Base-by-base conservation (phyloP, 2,329 filamentous ascomycete genomes). In the Phialemoniopsis sp. region DNA sequence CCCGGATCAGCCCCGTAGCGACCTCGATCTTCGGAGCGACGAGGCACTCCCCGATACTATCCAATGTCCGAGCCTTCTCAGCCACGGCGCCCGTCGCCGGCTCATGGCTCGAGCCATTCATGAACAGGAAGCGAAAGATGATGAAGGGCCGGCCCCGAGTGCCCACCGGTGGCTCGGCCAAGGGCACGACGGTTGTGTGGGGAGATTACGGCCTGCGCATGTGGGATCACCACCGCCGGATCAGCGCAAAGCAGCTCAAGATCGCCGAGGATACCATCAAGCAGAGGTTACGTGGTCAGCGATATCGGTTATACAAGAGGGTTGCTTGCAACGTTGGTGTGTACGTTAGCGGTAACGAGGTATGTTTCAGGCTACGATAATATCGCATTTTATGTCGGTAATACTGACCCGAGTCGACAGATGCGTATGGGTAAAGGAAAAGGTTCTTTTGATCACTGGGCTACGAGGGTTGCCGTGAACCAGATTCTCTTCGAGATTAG, bases 361-460 rank as follows among this genome's bases (percentile, higher is more conserved):
- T 85, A 55, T 51, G 76, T 47, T 15, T 19, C 19, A 19, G 13
- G 28, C n/a, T 12, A 30, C 18, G 30, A 34, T 35, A n/a, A n/a
- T 14, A 4, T n/a, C 32, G 16, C 16, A 9, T 15, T 31, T 13
- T 8, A 19, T 15, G 4, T 19, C 41, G 55, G 34, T 8, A n/a
- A 42, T 33, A 14, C 5, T 34, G 39, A 38, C 34, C 7, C 6
- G 13, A 16, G 8, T 15, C 3, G 13, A 14, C n/a, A 84, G 80
- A 85, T 89, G 62, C 85, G 93, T 78, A 98, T 98, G 94, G 93
- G 93, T 62, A 98, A 97, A 68, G 93, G 93, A 67, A 98, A 98
- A 63, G 93, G 93, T 52, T 87, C 84, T 46, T 97, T 98, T 59
- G 93, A 98, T 61, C 88, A 95, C 59, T 98, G 93, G 93, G 89